phyloP scores from a whole-genome alignment of 305 asterid genomes.

The Plantago coronopus region DNA sequence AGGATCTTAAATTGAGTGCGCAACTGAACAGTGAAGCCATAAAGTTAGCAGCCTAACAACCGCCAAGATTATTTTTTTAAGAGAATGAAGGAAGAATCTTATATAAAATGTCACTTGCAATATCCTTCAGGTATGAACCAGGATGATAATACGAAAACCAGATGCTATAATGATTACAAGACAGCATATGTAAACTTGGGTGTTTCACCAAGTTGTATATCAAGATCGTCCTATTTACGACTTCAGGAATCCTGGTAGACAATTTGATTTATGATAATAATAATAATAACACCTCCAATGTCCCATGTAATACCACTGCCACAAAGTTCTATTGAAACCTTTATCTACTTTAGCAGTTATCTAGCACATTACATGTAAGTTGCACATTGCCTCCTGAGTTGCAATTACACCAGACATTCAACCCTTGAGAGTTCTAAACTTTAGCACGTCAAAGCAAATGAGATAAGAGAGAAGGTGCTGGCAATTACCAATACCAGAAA shows the following conservation, averaged over 20 bases:
- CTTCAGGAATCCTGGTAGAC: no score
- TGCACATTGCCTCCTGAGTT: neutral
- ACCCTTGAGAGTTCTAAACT: neutral
- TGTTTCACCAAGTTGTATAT: no score
- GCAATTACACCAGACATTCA: neutral
- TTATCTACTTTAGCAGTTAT: neutral
- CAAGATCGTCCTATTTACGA: no score
- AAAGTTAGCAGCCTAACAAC: constrained; percentile 6
- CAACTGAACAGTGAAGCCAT: constrained; percentile 5
- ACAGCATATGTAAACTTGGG: no score
- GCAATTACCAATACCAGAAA: constrained; percentile 15
- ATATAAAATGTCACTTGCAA: no score
- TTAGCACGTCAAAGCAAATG: neutral
- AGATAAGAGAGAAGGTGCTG: neutral
- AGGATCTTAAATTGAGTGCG: constrained; percentile 19
- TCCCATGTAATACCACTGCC: neutral
- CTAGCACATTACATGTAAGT: neutral
- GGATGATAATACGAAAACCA: no score
- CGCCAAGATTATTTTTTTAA: no score
- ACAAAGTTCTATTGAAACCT: neutral
- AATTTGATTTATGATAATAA: no score
- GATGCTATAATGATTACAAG: no score
- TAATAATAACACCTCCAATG: no score
- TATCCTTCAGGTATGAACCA: no score
- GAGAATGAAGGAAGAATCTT: no score